phyloP scores from a whole-genome alignment of 306 rosid genomes.

The Cajanus cajan region DNA sequence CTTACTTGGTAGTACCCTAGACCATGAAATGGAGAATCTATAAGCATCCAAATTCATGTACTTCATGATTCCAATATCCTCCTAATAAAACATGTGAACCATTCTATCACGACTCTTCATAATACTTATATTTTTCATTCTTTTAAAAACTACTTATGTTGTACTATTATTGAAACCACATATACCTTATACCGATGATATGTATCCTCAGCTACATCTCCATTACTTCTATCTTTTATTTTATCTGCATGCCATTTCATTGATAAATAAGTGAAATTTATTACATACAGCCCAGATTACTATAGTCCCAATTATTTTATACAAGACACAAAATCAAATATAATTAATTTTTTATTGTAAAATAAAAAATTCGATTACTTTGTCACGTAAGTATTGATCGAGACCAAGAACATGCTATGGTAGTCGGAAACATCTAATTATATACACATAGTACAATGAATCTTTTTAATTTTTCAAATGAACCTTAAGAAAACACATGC shows the following conservation, averaged over 20 bases:
- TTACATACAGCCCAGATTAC: too few species aligned
- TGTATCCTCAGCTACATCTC: conserved; percentile 38
- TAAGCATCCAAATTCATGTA: conserved; percentile 59
- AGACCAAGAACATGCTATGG: too few species aligned
- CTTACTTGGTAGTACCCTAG: conserved; percentile 67
- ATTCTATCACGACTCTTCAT: conserved; percentile 1
- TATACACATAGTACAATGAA: not conserved
- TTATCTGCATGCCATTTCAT: conserved; percentile 39
- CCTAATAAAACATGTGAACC: conserved; percentile 37
- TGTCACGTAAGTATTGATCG: too few species aligned
- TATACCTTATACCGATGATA: conserved; percentile 51
- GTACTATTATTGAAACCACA: not conserved
- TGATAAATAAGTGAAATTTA: not conserved
- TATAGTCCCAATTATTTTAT: too few species aligned
- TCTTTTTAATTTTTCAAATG: not conserved
- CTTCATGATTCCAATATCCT: conserved; percentile 65
- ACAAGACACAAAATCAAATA: too few species aligned
- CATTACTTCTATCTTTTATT: conserved; percentile 41
- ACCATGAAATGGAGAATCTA: conserved; percentile 43
- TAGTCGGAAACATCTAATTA: too few species aligned
- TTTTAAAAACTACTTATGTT: not conserved
- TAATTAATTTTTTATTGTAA: too few species aligned
- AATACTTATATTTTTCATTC: not conserved
- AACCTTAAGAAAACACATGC: not conserved
- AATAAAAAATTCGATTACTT: too few species aligned